Evolutionary conservation across 768 basidiomycete genomes (phyloP).

Genomic region (Hydnomerulius pinastri): DNA sequence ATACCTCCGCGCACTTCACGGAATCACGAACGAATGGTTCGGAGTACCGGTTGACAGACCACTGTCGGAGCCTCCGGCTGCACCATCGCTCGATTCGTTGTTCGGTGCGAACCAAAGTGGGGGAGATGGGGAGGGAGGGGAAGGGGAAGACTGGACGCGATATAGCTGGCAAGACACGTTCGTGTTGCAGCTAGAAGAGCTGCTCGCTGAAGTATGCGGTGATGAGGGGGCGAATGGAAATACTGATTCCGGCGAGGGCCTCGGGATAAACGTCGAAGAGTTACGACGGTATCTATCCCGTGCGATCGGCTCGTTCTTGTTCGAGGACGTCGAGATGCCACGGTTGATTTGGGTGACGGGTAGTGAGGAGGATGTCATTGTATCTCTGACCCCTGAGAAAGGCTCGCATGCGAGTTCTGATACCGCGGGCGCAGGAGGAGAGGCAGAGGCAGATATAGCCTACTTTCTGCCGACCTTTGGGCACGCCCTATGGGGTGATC

Average conservation of each 20-base stretch:
- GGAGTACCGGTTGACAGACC: slow-evolving; percentile 47
- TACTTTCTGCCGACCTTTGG: slow-evolving; percentile 43
- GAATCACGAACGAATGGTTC: slow-evolving; percentile 77
- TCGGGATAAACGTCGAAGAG: slow-evolving; percentile 35
- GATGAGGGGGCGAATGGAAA: slow-evolving; percentile 15
- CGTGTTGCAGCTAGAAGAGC: slow-evolving; percentile 54
- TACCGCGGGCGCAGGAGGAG: slow-evolving; percentile 8
- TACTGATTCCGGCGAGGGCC: slow-evolving; percentile 1
- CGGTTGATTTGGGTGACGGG: slow-evolving; percentile 66
- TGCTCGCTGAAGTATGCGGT: slow-evolving; percentile 47
- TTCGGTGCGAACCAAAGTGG: slow-evolving; percentile 2
- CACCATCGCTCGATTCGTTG: slow-evolving; percentile 17
- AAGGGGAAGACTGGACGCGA: slow-evolving; percentile 25
- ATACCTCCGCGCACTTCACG: slow-evolving; percentile 64
- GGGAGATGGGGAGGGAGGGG: slow-evolving; percentile 7
- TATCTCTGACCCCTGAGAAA: slow-evolving; percentile 37
- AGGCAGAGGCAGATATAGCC: slow-evolving; percentile 29
- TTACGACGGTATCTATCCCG: slow-evolving; percentile 58
- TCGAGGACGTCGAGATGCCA: slow-evolving; percentile 76
- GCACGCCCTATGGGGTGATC: slow-evolving; percentile 76
- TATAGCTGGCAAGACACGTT: slow-evolving; percentile 83
- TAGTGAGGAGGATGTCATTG: slow-evolving; percentile 56
- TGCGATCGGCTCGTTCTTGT: slow-evolving; percentile 74
- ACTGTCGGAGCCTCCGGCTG: slow-evolving; percentile 33
- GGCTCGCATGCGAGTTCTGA: slow-evolving; percentile 2